Evolutionary conservation across 2,329 filamentous ascomycete species (phyloP), one percentile per base, ranked within the genome.

Genomic region (Hirsutella rhossiliensis): DNA sequence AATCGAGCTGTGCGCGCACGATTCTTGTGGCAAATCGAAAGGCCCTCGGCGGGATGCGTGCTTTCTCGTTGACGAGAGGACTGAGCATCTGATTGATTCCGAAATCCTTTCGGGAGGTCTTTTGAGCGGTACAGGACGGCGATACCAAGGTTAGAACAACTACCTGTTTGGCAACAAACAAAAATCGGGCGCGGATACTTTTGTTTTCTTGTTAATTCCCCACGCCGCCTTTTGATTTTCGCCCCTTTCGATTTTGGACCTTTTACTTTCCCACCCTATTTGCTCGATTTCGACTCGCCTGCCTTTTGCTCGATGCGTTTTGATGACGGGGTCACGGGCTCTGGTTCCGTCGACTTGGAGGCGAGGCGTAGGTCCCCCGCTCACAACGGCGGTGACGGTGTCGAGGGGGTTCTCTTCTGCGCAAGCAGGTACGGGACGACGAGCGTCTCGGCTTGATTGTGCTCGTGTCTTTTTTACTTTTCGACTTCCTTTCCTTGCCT

Each of bases 111-210:
- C 13, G 19, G n/a, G 40, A 36, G 38, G 43, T 32, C 41, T 41
- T 43, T 47, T 41, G 38, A 30, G 40, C 41, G 34, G 39, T 42
- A 29, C 38, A 38, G 19, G 40, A 41, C 40, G 46, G 41, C 44
- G 43, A 30, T 40, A 38, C 38, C 38, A 39, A 41, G 30, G 38
- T 41, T 49, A 50, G 47, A 48, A 43, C 41, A 44, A 45, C 37
- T 15, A 18, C 42, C 34, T 44, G 44, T 52, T 51, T 51, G 50
- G 50, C 50, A 49, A 51, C 49, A 44, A 48, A 49, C 45, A 43
- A 32, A 31, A 40, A 11, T 40, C 38, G 40, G 40, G 46, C 41
- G 29, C 37, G 30, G 18, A n/a, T 31, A 11, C 17, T 30, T 43
- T 41, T 40, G 20, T 19, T 17, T 40, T 45, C 19, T 34, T 20